A percentile compares a stretch with the other conserved stretches of the same genome.
Conservation (phyloP, 768 basidiomycete species). For the Tulasnella sp. region DNA sequence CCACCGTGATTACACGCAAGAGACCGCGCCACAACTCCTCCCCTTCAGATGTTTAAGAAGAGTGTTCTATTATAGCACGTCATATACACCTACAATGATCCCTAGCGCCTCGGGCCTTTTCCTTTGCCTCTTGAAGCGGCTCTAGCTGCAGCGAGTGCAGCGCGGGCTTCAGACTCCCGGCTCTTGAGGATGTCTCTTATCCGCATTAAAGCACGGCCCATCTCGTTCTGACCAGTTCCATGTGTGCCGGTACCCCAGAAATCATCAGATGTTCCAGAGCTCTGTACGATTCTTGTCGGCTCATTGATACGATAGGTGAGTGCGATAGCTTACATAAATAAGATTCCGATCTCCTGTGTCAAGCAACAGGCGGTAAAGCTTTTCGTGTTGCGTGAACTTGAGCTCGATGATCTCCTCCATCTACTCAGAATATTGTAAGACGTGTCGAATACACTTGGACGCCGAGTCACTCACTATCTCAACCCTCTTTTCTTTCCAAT, state of each 20-base stretch:
- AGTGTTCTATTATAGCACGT: too few relatives aligned
- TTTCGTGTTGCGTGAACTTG: slow-evolving; percentile 38
- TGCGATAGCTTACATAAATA: slow-evolving; percentile 32
- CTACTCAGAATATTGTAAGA: slow-evolving; percentile 10
- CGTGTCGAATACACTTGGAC: not conserved
- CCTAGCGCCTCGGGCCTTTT: too few relatives aligned
- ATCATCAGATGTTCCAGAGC: slow-evolving; percentile 21
- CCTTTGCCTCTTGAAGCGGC: too few relatives aligned
- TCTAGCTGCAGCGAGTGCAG: not conserved
- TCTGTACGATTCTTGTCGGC: slow-evolving; percentile 1
- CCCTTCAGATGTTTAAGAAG: too few relatives aligned
- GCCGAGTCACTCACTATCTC: not conserved
- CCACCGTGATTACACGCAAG: not conserved
- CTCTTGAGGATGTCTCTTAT: not conserved
- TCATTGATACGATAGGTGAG: not conserved
- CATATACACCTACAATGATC: too few relatives aligned
- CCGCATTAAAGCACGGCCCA: slow-evolving; percentile 38
- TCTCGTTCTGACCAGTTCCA: slow-evolving; percentile 37
- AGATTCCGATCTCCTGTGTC: slow-evolving; percentile 37
- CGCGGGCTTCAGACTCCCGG: not conserved
- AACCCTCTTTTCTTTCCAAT: slow-evolving; percentile 32
- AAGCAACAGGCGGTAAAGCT: slow-evolving; percentile 33
- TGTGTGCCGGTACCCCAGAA: slow-evolving; percentile 38
- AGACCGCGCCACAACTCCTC: not conserved
- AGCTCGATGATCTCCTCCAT: slow-evolving; percentile 37